Conservation (phyloP, 768 basidiomycete species). For the Tylopilus sp. region DNA sequence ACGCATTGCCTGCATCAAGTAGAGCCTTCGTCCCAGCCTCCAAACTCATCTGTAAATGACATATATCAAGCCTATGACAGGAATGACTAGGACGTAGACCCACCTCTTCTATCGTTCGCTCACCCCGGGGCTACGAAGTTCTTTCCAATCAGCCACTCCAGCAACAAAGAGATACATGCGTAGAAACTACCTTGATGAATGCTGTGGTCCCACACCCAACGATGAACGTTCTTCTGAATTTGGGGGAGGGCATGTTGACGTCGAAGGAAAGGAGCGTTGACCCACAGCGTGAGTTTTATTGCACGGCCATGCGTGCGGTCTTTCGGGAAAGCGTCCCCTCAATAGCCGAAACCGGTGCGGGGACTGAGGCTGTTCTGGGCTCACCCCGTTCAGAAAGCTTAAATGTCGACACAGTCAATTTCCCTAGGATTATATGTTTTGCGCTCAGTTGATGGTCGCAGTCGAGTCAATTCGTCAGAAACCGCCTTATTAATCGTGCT, state of each 20-base stretch:
- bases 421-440: too few relatives aligned
- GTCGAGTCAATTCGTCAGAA: too few relatives aligned
- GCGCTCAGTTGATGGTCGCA: too few relatives aligned
- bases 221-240: constrained; percentile 46
- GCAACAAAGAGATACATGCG: background rate
- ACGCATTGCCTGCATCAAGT: constrained; percentile 64
- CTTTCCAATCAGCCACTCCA: background rate
- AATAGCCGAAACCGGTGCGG: too few relatives aligned
- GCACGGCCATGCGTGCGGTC: background rate
- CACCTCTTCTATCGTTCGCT: constrained; percentile 64
- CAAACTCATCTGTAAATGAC: background rate
- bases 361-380: too few relatives aligned
- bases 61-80: background rate
- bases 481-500: too few relatives aligned
- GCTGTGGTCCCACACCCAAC: constrained; percentile 74
- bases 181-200: constrained; percentile 60
- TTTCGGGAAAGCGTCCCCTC: too few relatives aligned
- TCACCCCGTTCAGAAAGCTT: too few relatives aligned
- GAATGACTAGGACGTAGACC: background rate
- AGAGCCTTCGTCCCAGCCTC: constrained; percentile 84
- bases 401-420: too few relatives aligned
- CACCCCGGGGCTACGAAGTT: constrained; percentile 52
- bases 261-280: background rate
- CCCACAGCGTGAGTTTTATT: background rate
- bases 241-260: constrained; percentile 1